Base-by-base conservation (phyloP, 2,329 filamentous ascomycete genomes). In the Phyllosticta citribraziliensis region DNA sequence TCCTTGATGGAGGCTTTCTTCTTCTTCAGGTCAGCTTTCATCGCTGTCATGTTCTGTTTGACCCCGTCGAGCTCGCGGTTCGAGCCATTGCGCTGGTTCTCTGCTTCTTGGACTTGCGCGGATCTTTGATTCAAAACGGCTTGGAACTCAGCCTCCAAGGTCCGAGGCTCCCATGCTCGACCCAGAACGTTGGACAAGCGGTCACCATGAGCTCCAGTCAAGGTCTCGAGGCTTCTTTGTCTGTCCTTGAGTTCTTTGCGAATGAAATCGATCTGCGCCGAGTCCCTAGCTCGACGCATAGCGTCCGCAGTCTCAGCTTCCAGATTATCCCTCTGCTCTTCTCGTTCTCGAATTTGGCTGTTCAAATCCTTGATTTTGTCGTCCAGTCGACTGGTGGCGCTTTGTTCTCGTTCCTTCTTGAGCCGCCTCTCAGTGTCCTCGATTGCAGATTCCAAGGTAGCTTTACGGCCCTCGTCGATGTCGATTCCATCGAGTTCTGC, bases 391-490 rank as follows among this genome's bases (percentile, higher is more conserved):
- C 85, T 82, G 19, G 75, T 76, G 40, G 84, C 82, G 56, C 87
- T 82, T 1, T 86, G 82, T n/a, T 82, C 77, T 64, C 84, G 87
- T 3, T 84, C 80, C 58, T 82, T 80, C 55, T 81, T 74, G 17
- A 96, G 78, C 35, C 81, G 82, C 19, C 78, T 76, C 63, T 88
- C 83, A 0, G 89, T 80, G 50, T 94, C 88, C 47, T 84, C 82
- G 56, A 89, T 82, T 58, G 88, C 86, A 17, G 86, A 83, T 67
- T 94, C 88, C 6, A 97, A 79, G 3, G 89, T 79, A 25, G 88
- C 88, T 71, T 90, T 89, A 33, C 84, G 84, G 3, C 92, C 92
- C 75, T 97, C 93, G 67, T 99, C 93, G 30, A 92, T 82, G 40
- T 88, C 82, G 60, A 99, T 87, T n/a, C 79, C 78, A 67, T 87